Base-by-base conservation (phyloP, 2,329 filamentous ascomycete species). In the Neofusicoccum laricinum region DNA sequence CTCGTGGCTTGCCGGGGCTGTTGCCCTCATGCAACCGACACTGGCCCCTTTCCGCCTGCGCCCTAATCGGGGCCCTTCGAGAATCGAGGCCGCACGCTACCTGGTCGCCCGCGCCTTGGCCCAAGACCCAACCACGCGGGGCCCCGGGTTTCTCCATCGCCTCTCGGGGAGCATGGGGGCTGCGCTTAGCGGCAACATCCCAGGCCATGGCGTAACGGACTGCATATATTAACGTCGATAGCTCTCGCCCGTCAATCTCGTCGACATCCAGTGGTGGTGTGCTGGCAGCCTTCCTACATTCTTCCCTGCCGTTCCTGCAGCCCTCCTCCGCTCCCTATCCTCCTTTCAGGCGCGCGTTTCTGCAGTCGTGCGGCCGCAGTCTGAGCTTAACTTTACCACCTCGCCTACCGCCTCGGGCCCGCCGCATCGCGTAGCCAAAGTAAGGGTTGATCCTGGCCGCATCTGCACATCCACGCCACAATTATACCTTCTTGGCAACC, bases 111-210 rank as follows among this genome's bases (percentile, higher is more conserved):
- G 17, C 50, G 14, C 15, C 17, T 41, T 41, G 19, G 38, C 12
- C 17, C n/a, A 41, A 17, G 17, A 12, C 14, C 55, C 17, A 36
- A 46, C 32, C 55, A 46, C 30, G 41, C 41, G 41, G 55, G 55
- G 41, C 41, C 55, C 55, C 55, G 55, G 53, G 30, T 21, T 59
- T 46, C 41, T 59, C 55, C 55, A 36, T 59, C 14, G 11, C 46
- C 30, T 21, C 4, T 19, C 25, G 3, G 19, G 51, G 36, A 12
- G 12, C 53, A 58, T 10, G 53, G 53, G 30, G 32, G 19, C 12
- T 45, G 6, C 40, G 3, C 19, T 55, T 58, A 45, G 53, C 40
- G 38, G 55, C 55, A 46, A 11, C 30, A 46, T 14, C 36, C 40
- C 40, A 32, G 21, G 53, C 14, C 53, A 45, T 45, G 38, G 53